These are phyloP conservation scores for Scutellaria minor DNA, from an alignment of 257 asterid genomes.

Conservation along the genomic window DNA sequence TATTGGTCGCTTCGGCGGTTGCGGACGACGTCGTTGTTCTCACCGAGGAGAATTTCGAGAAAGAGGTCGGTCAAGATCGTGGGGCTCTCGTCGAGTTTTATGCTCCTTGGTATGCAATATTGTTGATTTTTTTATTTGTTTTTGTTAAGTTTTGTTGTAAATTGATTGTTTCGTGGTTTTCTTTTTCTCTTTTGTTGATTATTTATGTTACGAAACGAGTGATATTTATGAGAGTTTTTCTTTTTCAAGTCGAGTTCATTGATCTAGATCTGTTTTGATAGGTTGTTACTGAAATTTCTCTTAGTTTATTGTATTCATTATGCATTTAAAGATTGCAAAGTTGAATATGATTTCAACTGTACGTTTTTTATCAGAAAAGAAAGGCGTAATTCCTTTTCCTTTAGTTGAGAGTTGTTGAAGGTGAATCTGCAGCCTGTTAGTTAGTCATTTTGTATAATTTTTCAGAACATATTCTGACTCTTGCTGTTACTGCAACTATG, in stretches of 20 bases:
- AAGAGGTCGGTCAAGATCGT: conserved; percentile 90
- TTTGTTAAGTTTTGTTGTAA: neutral
- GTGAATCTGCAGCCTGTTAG: neutral
- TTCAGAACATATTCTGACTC: neutral
- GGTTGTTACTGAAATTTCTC: neutral
- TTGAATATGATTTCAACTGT: neutral
- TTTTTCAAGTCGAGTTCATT: neutral
- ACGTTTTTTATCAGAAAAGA: neutral
- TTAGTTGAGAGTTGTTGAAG: neutral
- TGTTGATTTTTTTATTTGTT: neutral
- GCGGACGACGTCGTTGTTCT: conserved; percentile 82
- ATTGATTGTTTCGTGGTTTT: no score
- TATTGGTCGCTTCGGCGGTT: conserved; percentile 48
- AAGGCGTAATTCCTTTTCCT: no score
- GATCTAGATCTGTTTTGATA: conserved; percentile 33
- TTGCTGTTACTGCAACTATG: conserved; percentile 20
- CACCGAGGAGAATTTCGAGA: conserved; percentile 82
- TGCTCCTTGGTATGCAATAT: conserved; percentile 74
- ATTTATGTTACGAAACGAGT: conserved; percentile 2
- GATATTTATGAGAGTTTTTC: neutral
- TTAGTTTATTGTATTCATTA: no score
- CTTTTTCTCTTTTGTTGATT: neutral
- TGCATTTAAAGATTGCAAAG: neutral
- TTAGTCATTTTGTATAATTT: neutral
- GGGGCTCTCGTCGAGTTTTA: conserved; percentile 90